phyloP scores from a whole-genome alignment of 257 asterid genomes.

The Solanum virginianum region DNA sequence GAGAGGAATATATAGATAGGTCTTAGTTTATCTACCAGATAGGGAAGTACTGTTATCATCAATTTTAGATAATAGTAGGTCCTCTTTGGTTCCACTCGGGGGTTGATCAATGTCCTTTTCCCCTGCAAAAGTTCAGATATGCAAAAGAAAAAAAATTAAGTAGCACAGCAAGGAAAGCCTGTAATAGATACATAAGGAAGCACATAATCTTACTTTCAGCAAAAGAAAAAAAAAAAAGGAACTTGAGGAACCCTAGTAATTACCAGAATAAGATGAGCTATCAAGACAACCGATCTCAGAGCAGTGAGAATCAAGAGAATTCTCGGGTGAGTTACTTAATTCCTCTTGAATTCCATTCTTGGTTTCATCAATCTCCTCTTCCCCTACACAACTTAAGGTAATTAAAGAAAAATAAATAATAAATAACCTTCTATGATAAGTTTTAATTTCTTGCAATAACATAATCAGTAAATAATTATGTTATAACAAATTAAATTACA shows the following conservation, averaged over 20 bases:
- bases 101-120: not conserved
- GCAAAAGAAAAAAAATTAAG: not conserved
- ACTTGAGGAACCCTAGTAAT: slow-evolving; percentile 12
- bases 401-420: not conserved
- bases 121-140: not conserved
- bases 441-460: not conserved
- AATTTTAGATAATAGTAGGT: not conserved
- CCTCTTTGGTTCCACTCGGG: not conserved
- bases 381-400: not conserved
- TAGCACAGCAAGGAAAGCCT: not conserved
- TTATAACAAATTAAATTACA: not conserved
- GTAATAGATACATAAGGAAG: not conserved
- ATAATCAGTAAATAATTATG: not conserved
- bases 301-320: not conserved
- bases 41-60: not conserved
- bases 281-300: slow-evolving; percentile 23
- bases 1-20: not conserved
- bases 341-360: not conserved
- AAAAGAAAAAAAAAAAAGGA: not conserved
- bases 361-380: not conserved
- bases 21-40: not conserved
- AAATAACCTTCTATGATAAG: not conserved
- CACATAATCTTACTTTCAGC: not conserved
- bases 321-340: not conserved
- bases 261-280: slow-evolving; percentile 28